These are phyloP conservation scores for Schoenoplectus tabernaemontani DNA, from an alignment of 202 grass and related monocot genomes.

Conservation along the genomic window DNA sequence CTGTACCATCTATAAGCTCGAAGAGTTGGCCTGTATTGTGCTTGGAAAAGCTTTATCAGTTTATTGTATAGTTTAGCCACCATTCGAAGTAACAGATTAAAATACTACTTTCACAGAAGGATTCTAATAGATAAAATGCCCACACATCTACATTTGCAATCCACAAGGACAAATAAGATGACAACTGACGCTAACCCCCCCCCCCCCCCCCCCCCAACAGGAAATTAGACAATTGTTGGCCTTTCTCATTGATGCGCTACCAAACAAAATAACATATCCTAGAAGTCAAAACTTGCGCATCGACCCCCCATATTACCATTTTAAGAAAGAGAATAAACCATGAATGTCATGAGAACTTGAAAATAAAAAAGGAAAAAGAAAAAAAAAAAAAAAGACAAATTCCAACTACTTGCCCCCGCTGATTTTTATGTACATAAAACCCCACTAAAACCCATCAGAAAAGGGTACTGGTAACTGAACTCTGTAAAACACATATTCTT, in stretches of 20 bases:
- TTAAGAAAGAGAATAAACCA: not conserved
- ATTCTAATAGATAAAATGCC: not conserved
- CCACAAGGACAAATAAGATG: not conserved
- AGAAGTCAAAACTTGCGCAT: conserved; percentile 4
- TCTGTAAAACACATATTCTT: not conserved
- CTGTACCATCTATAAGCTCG: not conserved
- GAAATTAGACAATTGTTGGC: not conserved
- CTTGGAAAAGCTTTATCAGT: not conserved
- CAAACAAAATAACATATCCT: not conserved
- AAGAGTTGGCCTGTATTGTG: not conserved
- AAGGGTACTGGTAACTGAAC: not conserved
- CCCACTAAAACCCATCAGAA: conserved; percentile 21
- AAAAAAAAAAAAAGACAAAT: not conserved
- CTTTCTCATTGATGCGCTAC: conserved; percentile 13
- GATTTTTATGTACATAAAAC: conserved; percentile 28
- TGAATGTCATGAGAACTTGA: not conserved
- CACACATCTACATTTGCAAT: not conserved
- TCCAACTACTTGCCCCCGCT: not conserved
- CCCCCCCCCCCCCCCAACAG: too few species aligned
- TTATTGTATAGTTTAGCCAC: not conserved
- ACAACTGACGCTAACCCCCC: not conserved
- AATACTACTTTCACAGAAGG: not conserved
- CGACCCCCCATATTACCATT: not conserved
- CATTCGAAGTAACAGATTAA: not conserved
- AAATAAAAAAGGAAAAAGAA: not conserved